phyloP scores from a whole-genome alignment of 495 filamentous ascomycete genomes.

The Staphylotrichum tortipilum region DNA sequence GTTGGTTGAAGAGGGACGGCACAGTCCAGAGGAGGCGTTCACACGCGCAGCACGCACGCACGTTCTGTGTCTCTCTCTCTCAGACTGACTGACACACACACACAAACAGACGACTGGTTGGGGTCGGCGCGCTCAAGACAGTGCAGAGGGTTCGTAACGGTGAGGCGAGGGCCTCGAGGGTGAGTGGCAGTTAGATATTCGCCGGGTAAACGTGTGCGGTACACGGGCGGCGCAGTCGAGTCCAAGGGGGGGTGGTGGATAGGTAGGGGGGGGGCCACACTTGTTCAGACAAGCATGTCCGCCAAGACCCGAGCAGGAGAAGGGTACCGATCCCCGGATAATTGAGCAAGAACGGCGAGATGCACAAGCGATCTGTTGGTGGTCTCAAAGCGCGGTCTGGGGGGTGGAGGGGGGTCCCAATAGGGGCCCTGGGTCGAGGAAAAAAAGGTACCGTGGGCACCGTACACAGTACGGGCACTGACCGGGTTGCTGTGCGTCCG shows the following conservation, averaged over 20 bases:
- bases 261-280: conserved; percentile 10
- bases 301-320: conserved; percentile 20
- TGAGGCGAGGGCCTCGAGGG: conserved; percentile 15
- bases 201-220: conserved; percentile 25
- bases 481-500: conserved; percentile 10
- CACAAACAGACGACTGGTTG: too few species aligned
- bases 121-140: not conserved
- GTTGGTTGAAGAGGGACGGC: too few species aligned
- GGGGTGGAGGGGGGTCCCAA: too few species aligned
- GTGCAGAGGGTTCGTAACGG: conserved; percentile 8
- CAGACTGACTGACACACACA: too few species aligned
- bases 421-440: not conserved
- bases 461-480: conserved; percentile 7
- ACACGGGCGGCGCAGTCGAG: conserved; percentile 27
- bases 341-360: conserved; percentile 26
- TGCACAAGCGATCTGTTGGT: conserved; percentile 21
- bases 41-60: not conserved
- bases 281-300: conserved; percentile 19
- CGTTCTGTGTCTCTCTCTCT: too few species aligned
- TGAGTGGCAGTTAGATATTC: conserved; percentile 25
- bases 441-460: conserved; percentile 6
- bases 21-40: too few species aligned
- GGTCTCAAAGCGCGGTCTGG: conserved; percentile 7
- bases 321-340: conserved; percentile 28
- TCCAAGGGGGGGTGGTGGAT: too few species aligned